These are phyloP conservation scores for Lentinus tigrinus DNA, from an alignment of 768 basidiomycete genomes.

Conservation along the genomic window DNA sequence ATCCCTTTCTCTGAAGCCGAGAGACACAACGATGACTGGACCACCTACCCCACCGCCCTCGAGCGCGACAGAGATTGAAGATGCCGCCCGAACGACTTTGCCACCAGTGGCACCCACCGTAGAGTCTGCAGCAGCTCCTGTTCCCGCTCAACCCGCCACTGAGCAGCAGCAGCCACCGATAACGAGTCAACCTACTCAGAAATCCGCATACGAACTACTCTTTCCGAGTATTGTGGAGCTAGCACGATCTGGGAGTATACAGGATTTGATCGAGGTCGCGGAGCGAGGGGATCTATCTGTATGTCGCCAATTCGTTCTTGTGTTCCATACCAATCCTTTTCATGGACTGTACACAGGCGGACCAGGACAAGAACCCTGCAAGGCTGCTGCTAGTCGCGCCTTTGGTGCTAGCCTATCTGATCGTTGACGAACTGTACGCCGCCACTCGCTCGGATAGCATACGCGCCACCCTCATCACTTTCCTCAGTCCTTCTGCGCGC, in stretches of 20 bases:
- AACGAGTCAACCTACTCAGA: not conserved
- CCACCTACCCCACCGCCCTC: slow-evolving; percentile 66
- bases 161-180: not conserved
- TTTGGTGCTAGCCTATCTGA: slow-evolving; percentile 64
- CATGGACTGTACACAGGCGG: slow-evolving; percentile 17
- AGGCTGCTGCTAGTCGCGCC: slow-evolving; percentile 54
- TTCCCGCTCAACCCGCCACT: not conserved
- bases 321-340: not conserved
- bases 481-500: slow-evolving; percentile 54
- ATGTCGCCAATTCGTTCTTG: slow-evolving; percentile 20
- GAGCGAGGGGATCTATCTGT: slow-evolving; percentile 58
- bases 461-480: not conserved
- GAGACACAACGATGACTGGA: slow-evolving; percentile 47
- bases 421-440: slow-evolving; percentile 60
- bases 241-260: slow-evolving; percentile 43
- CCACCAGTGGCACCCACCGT: slow-evolving; percentile 12
- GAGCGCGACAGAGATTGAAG: slow-evolving; percentile 56
- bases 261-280: slow-evolving; percentile 43
- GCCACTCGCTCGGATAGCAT: not conserved
- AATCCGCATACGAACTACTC: slow-evolving; percentile 38
- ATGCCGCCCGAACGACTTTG: slow-evolving; percentile 33
- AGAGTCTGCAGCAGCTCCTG: slow-evolving; percentile 1
- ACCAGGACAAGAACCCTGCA: slow-evolving; percentile 20
- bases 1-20: not conserved
- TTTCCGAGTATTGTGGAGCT: slow-evolving; percentile 45